Conservation (phyloP, 805 yeast species). For the Cyberlindnera americana region DNA sequence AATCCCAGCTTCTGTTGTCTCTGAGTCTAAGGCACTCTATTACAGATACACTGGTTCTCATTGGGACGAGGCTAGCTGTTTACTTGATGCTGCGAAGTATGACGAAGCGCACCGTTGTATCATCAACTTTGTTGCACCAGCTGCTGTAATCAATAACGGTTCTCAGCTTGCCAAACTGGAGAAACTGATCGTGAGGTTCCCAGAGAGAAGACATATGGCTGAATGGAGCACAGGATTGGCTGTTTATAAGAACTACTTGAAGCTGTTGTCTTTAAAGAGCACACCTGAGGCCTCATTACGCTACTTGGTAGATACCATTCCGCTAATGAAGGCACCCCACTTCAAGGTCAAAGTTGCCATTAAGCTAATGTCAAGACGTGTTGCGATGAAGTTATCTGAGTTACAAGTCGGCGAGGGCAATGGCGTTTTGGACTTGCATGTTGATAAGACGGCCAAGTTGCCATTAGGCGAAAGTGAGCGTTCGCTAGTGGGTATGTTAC, state of each 20-base stretch:
- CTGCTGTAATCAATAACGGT: constrained; percentile 51
- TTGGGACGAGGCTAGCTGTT: constrained; percentile 56
- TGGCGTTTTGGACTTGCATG: constrained; percentile 22
- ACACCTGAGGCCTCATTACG: constrained; percentile 30
- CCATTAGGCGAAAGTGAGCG: constrained; percentile 38
- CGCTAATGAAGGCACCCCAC: constrained; percentile 36
- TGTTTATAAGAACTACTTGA: constrained; percentile 49
- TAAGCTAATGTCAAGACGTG: constrained; percentile 47
- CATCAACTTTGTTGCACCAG: constrained; percentile 65
- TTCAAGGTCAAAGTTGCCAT: constrained; percentile 45
- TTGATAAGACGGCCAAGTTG: constrained; percentile 35
- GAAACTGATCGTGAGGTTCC: constrained; percentile 40
- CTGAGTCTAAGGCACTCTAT: constrained; percentile 58
- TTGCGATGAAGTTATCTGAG: constrained; percentile 30
- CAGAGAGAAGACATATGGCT: constrained; percentile 38
- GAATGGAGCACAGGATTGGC: constrained; percentile 59
- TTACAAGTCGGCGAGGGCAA: constrained; percentile 14
- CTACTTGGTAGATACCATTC: constrained; percentile 43
- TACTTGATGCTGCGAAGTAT: constrained; percentile 57
- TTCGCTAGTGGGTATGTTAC: constrained; percentile 12
- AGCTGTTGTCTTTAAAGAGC: constrained; percentile 25
- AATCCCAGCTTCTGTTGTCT: constrained; percentile 46
- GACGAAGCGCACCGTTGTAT: constrained; percentile 62
- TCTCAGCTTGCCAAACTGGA: constrained; percentile 29
- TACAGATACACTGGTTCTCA: constrained; percentile 48